phyloP scores from a whole-genome alignment of 305 asterid genomes.

The Salvia sclarea region DNA sequence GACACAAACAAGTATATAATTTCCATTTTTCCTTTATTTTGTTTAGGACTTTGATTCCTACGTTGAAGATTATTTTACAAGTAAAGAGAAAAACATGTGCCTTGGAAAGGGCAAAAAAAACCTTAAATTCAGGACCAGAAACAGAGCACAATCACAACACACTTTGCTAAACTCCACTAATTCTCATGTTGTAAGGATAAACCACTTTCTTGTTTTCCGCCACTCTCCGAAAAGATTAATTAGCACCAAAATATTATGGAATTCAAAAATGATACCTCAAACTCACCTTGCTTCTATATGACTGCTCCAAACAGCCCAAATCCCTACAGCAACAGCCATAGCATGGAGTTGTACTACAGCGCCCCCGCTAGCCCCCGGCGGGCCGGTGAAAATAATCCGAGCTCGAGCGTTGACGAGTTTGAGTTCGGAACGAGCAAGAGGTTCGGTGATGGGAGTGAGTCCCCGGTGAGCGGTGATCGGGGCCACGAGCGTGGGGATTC shows the following conservation, averaged over 20 bases:
- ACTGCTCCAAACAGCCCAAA: slow-evolving; percentile 59
- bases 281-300: slow-evolving; percentile 40
- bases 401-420: slow-evolving; percentile 44
- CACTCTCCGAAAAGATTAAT: slow-evolving; percentile 11
- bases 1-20: slow-evolving; percentile 43
- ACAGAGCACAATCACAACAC: slow-evolving; percentile 16
- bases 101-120: slow-evolving; percentile 27
- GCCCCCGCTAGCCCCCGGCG: slow-evolving; percentile 60
- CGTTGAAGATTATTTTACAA: slow-evolving; percentile 48
- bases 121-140: slow-evolving; percentile 67
- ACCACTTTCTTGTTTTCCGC: slow-evolving; percentile 38
- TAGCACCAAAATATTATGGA: slow-evolving; percentile 32
- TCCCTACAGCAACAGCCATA: slow-evolving; percentile 14
- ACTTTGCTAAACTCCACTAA: slow-evolving; percentile 18
- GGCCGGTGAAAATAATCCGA: background rate
- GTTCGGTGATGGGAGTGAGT: slow-evolving; percentile 30
- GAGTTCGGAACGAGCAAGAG: slow-evolving; percentile 63
- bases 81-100: slow-evolving; percentile 39
- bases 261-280: slow-evolving; percentile 30
- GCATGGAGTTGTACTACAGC: slow-evolving; percentile 48
- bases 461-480: slow-evolving; percentile 4
- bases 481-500: slow-evolving; percentile 39
- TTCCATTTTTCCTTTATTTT: background rate
- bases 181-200: background rate
- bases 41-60: slow-evolving; percentile 27